Base-by-base conservation (phyloP, 2,329 filamentous ascomycete genomes). In the Fusarium ambrosium region DNA sequence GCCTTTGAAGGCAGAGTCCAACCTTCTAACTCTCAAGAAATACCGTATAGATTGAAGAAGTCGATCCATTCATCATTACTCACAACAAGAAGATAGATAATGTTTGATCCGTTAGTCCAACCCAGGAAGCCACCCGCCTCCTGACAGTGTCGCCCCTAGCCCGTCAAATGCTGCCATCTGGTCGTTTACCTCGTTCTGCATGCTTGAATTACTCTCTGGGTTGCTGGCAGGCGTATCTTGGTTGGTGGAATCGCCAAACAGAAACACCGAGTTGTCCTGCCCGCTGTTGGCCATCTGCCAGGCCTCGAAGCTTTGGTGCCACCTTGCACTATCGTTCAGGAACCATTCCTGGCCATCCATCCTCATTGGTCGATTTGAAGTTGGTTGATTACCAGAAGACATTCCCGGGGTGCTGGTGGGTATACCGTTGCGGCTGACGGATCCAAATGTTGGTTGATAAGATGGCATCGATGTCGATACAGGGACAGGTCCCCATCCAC, bases 261-360 rank as follows among this genome's bases (percentile, higher is more conserved):
- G 72, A 58, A 83, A 83, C 9, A 80, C 70, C 14, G 76, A 73
- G 11, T 70, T 77, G 27, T 77, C 72, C 39, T 80, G 71, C 4
- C 74, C 75, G 32, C 71, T 66, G 64, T 75, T 78, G 32, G 82
- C 79, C 64, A 86, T 79, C 37, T 85, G 86, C 89, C 89, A 91
- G 4, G 84, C 81, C 64, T 89, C 86, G 75, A 90, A 91, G 69
- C 89, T 86, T 64, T 89, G 87, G 68, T 90, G 88, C 88, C 89
- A 90, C 69, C 85, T 88, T 29, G 87, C 88, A 20, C 89, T 86
- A 69, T 91, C 89, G 63, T 86, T 89, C 22, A 91, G 79, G 74
- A 90, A 89, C 87, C 88, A 91, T 43, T 90, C 87, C 70, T 88
- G 86, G 10, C 86, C 86, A 69, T 90, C 88, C 53, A 90, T 81